Conservation (phyloP, 768 basidiomycete species). For the Rhodosporidiobolus odoratus region DNA sequence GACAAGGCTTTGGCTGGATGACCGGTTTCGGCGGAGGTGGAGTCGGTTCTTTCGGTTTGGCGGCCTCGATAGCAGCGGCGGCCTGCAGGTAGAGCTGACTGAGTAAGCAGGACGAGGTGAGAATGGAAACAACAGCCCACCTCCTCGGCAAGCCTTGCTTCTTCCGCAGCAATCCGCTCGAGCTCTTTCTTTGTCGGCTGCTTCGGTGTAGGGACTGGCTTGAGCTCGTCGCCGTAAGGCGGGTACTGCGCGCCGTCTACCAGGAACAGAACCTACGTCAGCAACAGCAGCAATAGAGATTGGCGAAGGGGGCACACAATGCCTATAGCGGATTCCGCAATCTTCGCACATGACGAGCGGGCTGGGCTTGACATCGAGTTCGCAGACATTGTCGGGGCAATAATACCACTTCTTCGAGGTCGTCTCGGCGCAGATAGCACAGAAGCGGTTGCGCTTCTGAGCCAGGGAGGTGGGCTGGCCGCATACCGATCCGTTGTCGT, state of each 20-base stretch:
- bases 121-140: not conserved
- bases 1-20: slow-evolving; percentile 25
- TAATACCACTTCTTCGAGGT: slow-evolving; percentile 31
- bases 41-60: slow-evolving; percentile 19
- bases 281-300: not conserved
- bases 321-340: slow-evolving; percentile 41
- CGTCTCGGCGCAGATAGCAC: slow-evolving; percentile 38
- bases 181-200: not conserved
- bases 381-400: slow-evolving; percentile 38
- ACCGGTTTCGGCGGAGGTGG: slow-evolving; percentile 20
- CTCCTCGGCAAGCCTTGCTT: slow-evolving; percentile 8
- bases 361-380: slow-evolving; percentile 19
- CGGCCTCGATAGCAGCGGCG: not conserved
- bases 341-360: slow-evolving; percentile 37
- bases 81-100: not conserved
- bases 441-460: slow-evolving; percentile 20
- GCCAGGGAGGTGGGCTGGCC: slow-evolving; percentile 19
- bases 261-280: not conserved
- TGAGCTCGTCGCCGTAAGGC: slow-evolving; percentile 28
- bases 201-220: not conserved
- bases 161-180: not conserved
- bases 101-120: not conserved
- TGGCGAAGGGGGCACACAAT: slow-evolving; percentile 28
- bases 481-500: slow-evolving; percentile 29
- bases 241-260: slow-evolving; percentile 36